Evolutionary conservation across 257 asterid species (phyloP).

Genomic region (Fraxinus pennsylvanica): DNA sequence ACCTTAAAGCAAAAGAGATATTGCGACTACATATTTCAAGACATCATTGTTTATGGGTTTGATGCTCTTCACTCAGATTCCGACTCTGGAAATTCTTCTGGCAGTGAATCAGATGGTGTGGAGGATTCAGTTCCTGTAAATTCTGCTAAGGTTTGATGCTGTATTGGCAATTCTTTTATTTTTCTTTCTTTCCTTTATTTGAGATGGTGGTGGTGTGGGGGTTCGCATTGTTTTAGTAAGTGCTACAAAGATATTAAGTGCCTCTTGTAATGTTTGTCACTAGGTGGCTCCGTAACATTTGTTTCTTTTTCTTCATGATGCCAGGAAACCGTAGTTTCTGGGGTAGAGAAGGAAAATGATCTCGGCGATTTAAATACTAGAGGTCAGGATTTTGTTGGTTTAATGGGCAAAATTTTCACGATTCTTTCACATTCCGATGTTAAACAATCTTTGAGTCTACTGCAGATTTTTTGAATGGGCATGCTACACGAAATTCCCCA

Average conservation of each 20-base stretch:
- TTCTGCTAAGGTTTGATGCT: constrained; percentile 36
- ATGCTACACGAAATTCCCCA: constrained; percentile 36
- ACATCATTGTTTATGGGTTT: neutral
- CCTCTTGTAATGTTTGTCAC: neutral
- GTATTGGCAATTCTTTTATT: neutral
- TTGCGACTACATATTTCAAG: neutral
- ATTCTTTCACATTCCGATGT: constrained; percentile 9
- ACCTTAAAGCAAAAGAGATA: neutral
- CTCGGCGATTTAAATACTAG: constrained; percentile 23
- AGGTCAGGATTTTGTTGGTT: constrained; percentile 39
- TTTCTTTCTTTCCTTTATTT: neutral
- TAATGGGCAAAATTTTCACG: neutral
- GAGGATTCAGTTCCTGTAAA: constrained; percentile 40
- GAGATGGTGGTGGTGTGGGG: too few species aligned
- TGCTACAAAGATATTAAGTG: neutral
- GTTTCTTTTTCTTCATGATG: neutral
- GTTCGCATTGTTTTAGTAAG: neutral
- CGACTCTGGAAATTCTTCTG: constrained; percentile 54
- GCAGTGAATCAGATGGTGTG: constrained; percentile 41
- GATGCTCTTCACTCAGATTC: constrained; percentile 40
- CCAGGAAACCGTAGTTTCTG: constrained; percentile 42
- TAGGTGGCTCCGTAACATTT: neutral
- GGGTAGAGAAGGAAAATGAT: constrained; percentile 35
- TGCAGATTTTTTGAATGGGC: constrained; percentile 41
- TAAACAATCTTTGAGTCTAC: constrained; percentile 4